phyloP scores from a whole-genome alignment of 1,284 basidiomycete species.

The Cronartium quercuum region DNA sequence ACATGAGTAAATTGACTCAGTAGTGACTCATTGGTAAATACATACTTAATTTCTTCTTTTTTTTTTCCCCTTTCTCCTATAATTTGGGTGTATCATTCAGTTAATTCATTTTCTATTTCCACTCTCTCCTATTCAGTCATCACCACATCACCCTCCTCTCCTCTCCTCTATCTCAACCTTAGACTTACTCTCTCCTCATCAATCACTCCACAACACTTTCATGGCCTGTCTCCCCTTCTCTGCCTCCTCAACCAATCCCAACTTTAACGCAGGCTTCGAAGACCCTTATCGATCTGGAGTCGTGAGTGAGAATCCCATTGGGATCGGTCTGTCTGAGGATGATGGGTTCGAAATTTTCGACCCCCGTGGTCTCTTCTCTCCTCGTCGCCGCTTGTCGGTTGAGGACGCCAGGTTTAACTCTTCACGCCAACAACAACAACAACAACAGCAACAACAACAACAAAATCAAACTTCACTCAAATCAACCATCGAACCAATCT shows the following conservation, averaged over 20 bases:
- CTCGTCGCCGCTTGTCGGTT: neutral
- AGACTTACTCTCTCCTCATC: too few species aligned
- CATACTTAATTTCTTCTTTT: too few species aligned
- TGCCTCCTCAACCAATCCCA: neutral
- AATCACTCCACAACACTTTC: neutral
- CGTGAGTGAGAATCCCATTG: conserved; percentile 2
- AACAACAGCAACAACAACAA: neutral
- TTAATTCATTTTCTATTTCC: too few species aligned
- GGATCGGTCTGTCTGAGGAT: conserved; percentile 13
- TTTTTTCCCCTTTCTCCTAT: too few species aligned
- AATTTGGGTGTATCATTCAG: too few species aligned
- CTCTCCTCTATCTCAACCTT: too few species aligned
- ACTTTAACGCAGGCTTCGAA: neutral
- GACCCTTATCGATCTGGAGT: conserved; percentile 1
- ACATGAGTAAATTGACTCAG: too few species aligned
- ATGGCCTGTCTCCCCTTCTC: neutral
- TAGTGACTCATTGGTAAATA: too few species aligned
- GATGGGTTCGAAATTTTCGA: conserved; percentile 29
- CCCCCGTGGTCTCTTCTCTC: conserved; percentile 33
- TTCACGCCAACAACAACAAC: neutral
- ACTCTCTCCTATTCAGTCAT: too few species aligned
- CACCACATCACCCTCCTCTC: too few species aligned
- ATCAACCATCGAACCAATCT: too few species aligned
- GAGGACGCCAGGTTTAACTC: neutral
- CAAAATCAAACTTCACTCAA: neutral